These are phyloP conservation scores for Nemania sp. DNA, from an alignment of 2,329 filamentous ascomycete species.

Conservation along the genomic window DNA sequence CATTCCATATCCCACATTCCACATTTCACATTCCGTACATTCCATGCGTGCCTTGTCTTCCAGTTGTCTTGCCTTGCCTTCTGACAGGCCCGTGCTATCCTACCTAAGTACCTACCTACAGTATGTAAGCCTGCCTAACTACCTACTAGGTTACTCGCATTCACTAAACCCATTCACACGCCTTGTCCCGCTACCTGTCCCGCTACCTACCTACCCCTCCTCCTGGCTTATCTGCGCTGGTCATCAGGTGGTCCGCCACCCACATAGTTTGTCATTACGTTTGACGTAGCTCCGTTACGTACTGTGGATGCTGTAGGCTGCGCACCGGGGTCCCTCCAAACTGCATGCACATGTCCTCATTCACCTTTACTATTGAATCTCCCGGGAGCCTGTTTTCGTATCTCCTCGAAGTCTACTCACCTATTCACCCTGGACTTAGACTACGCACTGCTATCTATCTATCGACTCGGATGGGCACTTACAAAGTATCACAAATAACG, in stretches of 20 bases:
- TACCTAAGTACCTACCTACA: neutral
- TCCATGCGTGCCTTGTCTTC: too few species aligned
- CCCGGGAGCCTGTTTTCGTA: neutral
- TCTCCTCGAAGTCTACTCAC: too few species aligned
- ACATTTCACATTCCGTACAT: neutral
- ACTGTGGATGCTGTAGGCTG: neutral
- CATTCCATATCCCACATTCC: neutral
- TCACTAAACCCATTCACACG: too few species aligned
- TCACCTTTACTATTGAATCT: conserved; percentile 2
- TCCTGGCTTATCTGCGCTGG: conserved; percentile 34
- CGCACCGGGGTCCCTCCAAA: neutral
- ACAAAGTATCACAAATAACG: conserved; percentile 12
- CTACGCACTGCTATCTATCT: neutral
- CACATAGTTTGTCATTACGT: neutral
- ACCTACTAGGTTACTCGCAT: too few species aligned
- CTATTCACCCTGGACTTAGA: too few species aligned
- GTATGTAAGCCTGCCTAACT: conserved; percentile 25
- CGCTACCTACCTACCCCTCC: conserved; percentile 33
- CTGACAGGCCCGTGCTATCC: too few species aligned
- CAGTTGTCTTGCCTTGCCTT: too few species aligned
- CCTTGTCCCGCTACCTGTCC: neutral
- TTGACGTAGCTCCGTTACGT: conserved; percentile 34
- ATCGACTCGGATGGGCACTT: neutral
- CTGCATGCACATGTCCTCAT: neutral
- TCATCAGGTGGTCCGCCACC: conserved; percentile 32